Conservation (phyloP, 352 stramenopile genomes). For the Phytophthora podocarpi region DNA sequence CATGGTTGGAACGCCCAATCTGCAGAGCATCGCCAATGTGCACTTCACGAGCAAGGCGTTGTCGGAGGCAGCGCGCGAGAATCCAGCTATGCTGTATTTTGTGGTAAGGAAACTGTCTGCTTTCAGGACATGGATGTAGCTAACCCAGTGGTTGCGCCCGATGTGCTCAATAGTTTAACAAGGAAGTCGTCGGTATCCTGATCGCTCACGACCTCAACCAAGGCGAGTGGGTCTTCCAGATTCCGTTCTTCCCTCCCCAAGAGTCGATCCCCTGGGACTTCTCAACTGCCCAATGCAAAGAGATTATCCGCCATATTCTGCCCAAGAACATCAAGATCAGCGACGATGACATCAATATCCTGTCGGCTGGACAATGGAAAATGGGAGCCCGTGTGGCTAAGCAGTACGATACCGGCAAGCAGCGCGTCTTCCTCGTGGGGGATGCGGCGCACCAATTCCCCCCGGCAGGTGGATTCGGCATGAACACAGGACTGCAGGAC, state of each 20-base stretch:
- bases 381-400: slow-evolving; percentile 94
- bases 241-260: slow-evolving; percentile 92
- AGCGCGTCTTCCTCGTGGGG: slow-evolving; percentile 88
- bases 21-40: slow-evolving; percentile 95
- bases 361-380: slow-evolving; percentile 90
- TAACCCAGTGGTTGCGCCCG: neutral
- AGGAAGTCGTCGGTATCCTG: slow-evolving; percentile 89
- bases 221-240: slow-evolving; percentile 93
- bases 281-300: slow-evolving; percentile 55
- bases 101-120: slow-evolving; percentile 47
- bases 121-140: neutral
- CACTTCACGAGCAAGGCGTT: slow-evolving; percentile 91
- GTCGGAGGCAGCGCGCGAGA: slow-evolving; percentile 54
- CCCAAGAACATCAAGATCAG: slow-evolving; percentile 20
- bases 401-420: slow-evolving; percentile 68
- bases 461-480: slow-evolving; percentile 91
- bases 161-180: slow-evolving; percentile 60
- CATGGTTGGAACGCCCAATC: slow-evolving; percentile 69
- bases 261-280: slow-evolving; percentile 75
- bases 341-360: slow-evolving; percentile 71
- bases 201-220: slow-evolving; percentile 91
- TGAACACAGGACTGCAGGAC: slow-evolving; percentile 94
- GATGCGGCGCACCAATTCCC: slow-evolving; percentile 94
- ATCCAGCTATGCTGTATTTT: slow-evolving; percentile 95
- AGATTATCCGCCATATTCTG: slow-evolving; percentile 58